Base-by-base conservation (phyloP, 2,329 filamentous ascomycete genomes). In the Lojkania enalia region DNA sequence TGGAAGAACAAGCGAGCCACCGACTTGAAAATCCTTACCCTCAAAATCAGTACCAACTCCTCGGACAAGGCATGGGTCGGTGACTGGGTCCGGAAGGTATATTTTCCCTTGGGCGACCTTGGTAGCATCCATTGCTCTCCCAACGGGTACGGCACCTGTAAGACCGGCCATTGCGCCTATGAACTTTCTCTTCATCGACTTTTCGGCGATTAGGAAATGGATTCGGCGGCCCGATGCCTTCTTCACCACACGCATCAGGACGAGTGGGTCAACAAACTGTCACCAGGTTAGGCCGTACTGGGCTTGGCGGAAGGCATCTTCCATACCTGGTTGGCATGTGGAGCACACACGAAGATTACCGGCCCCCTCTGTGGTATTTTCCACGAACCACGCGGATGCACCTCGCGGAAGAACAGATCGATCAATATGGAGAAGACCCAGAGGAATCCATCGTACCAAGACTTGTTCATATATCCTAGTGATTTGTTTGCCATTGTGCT, bases 341-440 rank as follows among this genome's bases (percentile, higher is more conserved):
- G 94, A 42, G 92, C 94, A 33, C 91, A 94, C 57, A 99, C 94
- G 63, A 99, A 94, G 48, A 99, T 88, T 52, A 99, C 83, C 1
- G 94, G 91, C 0, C 91, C 94, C 52, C 83, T 81, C 61, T 87
- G 84, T 33, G 94, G 94, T 33, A 99, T 88, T 71, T 91, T 92
- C 90, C 94, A 99, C 52, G 91, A 89, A 57, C 90, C 90, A 54
- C 94, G 83, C 11, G 94, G 94, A 67, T 97, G 91, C 13, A 99
- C 90, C 73, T 99, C 94, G 58, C 94, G 86, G 77, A 99, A 99
- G 82, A 99, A 99, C 57, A 96, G 84, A 71, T 99, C 94, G 55
- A 95, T 85, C 40, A 97, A 78, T 53, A 97, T 82, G 31, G 86
- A 87, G 66, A 90, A 86, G 37, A 79, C 78, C 79, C 87, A 90